Conservation (phyloP, 768 basidiomycete species). For the Hortiboletus campestris region DNA sequence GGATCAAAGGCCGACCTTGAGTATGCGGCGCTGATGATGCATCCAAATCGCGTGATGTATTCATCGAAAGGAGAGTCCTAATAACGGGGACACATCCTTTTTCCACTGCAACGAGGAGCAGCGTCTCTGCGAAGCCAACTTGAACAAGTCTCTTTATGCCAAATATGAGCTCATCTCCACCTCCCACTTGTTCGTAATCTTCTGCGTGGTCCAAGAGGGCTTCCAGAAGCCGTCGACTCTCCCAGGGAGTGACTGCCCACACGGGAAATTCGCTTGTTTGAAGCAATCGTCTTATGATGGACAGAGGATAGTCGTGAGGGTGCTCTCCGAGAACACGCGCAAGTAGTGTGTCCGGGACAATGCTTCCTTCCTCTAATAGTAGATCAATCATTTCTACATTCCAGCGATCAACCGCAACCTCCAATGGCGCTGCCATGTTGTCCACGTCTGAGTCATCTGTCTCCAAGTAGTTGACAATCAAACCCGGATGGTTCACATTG, state of each 20-base stretch:
- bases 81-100: slow-evolving; percentile 1
- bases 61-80: background rate
- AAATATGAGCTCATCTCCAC: background rate
- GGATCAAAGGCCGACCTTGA: background rate
- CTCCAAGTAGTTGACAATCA: background rate
- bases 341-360: background rate
- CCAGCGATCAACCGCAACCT: background rate
- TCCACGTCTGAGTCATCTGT: background rate
- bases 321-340: background rate
- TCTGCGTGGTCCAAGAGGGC: background rate
- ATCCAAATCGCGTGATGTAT: background rate
- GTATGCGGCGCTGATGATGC: no score
- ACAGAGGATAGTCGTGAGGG: background rate
- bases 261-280: background rate
- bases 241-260: background rate
- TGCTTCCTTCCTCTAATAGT: background rate
- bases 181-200: background rate
- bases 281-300: background rate
- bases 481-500: background rate
- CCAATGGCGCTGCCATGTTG: background rate
- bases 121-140: background rate
- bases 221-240: background rate
- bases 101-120: slow-evolving; percentile 6
- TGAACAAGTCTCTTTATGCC: background rate
- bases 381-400: background rate